phyloP scores from a whole-genome alignment of 148 eudicot genomes.

The Rheum nobile region DNA sequence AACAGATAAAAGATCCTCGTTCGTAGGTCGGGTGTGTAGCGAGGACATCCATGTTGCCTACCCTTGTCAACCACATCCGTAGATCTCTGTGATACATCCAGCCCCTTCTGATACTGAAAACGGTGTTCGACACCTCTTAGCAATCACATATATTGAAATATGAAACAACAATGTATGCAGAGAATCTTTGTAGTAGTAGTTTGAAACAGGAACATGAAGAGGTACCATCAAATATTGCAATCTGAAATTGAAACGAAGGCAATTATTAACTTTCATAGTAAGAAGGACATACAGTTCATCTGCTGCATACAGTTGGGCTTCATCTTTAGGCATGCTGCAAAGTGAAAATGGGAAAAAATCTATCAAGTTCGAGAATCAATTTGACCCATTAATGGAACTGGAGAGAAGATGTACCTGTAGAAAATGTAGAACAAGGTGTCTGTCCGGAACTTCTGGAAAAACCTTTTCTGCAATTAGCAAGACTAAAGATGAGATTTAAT shows the following conservation, averaged over 20 bases:
- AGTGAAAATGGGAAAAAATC: not conserved
- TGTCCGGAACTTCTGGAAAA: conserved; percentile 37
- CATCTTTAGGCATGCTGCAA: conserved; percentile 89
- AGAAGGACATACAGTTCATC: conserved; percentile 66
- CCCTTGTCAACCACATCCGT: conserved; percentile 44
- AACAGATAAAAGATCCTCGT: conserved; percentile 53
- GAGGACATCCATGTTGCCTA: conserved; percentile 38
- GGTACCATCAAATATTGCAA: not conserved
- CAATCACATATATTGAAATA: not conserved
- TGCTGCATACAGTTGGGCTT: conserved; percentile 77
- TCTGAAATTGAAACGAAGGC: not conserved
- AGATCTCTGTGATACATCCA: conserved; percentile 67
- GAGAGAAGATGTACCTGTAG: conserved; percentile 42
- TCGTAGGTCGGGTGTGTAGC: conserved; percentile 46
- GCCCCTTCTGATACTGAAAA: conserved; percentile 43
- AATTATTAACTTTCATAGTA: not conserved
- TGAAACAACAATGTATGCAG: conserved; percentile 2
- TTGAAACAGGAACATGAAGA: not conserved
- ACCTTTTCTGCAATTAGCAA: not conserved
- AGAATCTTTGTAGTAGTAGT: not conserved
- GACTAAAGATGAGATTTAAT: not conserved
- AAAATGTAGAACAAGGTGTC: conserved; percentile 71
- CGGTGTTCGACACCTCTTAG: not conserved
- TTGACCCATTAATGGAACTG: not conserved
- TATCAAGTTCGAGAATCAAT: not conserved